Evolutionary conservation across 2,329 filamentous ascomycete species (phyloP), one percentile per base, ranked within the genome.

Genomic region (Elsinoe fawcettii): DNA sequence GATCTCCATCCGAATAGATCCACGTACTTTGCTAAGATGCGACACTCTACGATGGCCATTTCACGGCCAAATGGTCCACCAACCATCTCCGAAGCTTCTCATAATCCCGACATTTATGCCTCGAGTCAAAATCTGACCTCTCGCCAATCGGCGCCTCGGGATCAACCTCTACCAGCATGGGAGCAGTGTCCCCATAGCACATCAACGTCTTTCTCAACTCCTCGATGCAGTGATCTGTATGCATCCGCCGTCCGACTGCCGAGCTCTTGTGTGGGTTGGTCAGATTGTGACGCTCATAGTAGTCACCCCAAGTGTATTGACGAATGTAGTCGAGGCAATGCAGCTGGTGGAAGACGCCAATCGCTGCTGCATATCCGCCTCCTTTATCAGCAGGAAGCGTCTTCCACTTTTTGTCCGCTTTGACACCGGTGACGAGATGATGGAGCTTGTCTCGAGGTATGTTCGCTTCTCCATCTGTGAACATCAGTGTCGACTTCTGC

Each of bases 301-400:
- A 46, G n/a, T 25, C 39, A 18, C 25, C 51, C 60, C 60, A 61
- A 16, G 55, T 61, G 44, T 58, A 58, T 39, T 60, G 54, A 2
- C 60, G 54, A 20, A 61, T 60, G n/a, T 34, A 41, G 44, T 61
- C 58, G 7, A 61, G 56, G 30, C 60, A 61, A 23, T 61, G 60
- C 8, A 61, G 39, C 32, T 61, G 58, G 30, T 61, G 60, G 41
- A 60, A 60, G 27, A 61, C 60, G 8, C 60, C 60, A 5, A 61
- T 37, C 11, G 57, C 25, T 11, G 55, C 55, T 14, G 47, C 25
- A 34, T 61, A 61, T 5, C 59, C 54, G 23, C 20, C 27, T 11
- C 46, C 46, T n/a, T 34, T 58, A 14, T 53, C 32, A 11, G 16
- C n/a, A 30, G 43, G 39, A 16, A 41, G 16, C n/a, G 30, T 27